phyloP scores from a whole-genome alignment of 495 filamentous ascomycete genomes.

The Xylaria cubensis region DNA sequence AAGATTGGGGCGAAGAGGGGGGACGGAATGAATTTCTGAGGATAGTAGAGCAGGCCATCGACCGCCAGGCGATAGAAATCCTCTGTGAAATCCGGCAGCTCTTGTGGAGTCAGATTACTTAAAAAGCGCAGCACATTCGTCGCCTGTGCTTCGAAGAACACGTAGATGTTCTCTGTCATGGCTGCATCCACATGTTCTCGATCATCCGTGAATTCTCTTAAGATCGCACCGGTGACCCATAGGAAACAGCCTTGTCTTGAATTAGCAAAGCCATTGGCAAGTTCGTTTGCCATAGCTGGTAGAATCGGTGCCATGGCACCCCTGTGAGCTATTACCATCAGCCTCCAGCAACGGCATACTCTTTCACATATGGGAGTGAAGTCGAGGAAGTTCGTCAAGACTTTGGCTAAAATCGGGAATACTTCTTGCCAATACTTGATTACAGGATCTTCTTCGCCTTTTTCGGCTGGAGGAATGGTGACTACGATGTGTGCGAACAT shows the following conservation, averaged over 20 bases:
- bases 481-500: slow-evolving; percentile 82
- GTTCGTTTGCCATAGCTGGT: slow-evolving; percentile 82
- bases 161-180: slow-evolving; percentile 89
- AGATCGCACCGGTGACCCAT: slow-evolving; percentile 93
- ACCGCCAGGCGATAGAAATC: slow-evolving; percentile 95
- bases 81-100: slow-evolving; percentile 96
- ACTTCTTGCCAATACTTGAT: slow-evolving; percentile 97
- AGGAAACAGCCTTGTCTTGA: slow-evolving; percentile 96
- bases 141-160: slow-evolving; percentile 93
- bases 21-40: slow-evolving; percentile 78
- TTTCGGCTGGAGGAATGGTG: slow-evolving; percentile 72
- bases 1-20: slow-evolving; percentile 80
- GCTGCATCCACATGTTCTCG: slow-evolving; percentile 78
- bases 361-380: slow-evolving; percentile 91
- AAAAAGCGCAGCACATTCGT: slow-evolving; percentile 85
- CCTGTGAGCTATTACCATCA: slow-evolving; percentile 94
- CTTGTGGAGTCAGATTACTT: slow-evolving; percentile 83
- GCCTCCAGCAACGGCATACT: slow-evolving; percentile 91
- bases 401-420: slow-evolving; percentile 80
- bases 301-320: slow-evolving; percentile 86
- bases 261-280: slow-evolving; percentile 80
- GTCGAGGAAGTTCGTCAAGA: slow-evolving; percentile 82
- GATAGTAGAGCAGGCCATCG: slow-evolving; percentile 91
- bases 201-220: slow-evolving; percentile 92
- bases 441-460: slow-evolving; percentile 79